Conservation (phyloP, 1,139 yeast genomes). For the Hemisphaericaspora xylofermentans region DNA sequence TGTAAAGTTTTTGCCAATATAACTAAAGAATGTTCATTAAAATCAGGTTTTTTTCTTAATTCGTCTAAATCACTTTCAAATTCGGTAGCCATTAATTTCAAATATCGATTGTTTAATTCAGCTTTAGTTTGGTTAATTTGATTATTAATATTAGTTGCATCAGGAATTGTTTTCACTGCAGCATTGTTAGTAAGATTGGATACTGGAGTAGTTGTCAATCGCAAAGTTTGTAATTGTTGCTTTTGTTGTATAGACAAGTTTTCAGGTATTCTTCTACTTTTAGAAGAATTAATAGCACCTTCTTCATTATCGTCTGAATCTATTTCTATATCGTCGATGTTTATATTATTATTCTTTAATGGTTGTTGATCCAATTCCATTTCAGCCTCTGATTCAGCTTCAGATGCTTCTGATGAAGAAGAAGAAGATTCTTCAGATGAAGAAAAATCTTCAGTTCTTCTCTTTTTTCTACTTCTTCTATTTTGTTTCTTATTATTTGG, state of each 20-base stretch:
- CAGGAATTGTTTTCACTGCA: conserved; percentile 16
- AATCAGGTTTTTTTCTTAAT: conserved; percentile 65
- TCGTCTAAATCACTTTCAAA: conserved; percentile 65
- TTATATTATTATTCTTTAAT: conserved; percentile 19
- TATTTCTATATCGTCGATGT: conserved; percentile 36
- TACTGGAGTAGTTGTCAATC: conserved; percentile 26
- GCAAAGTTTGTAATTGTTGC: conserved; percentile 24
- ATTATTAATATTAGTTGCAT: conserved; percentile 24
- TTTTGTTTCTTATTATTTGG: conserved; percentile 9
- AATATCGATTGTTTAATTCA: conserved; percentile 50
- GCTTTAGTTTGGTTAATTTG: conserved; percentile 31
- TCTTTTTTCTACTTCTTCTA: conserved; percentile 64
- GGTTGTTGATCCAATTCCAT: background rate
- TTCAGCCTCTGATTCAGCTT: conserved; percentile 10
- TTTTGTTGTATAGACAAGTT: conserved; percentile 24
- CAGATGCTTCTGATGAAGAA: conserved; percentile 15
- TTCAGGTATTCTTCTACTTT: conserved; percentile 13
- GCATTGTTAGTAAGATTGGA: conserved; percentile 19
- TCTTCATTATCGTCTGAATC: conserved; percentile 40
- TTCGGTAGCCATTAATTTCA: conserved; percentile 55
- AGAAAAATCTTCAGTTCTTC: conserved; percentile 69
- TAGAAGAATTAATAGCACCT: background rate
- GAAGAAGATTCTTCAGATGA: conserved; percentile 48
- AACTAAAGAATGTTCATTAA: conserved; percentile 55
- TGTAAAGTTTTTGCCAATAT: conserved; percentile 65